These are phyloP conservation scores for Pseudopithomyces chartarum DNA, from an alignment of 2,329 filamentous ascomycete genomes.

Conservation along the genomic window DNA sequence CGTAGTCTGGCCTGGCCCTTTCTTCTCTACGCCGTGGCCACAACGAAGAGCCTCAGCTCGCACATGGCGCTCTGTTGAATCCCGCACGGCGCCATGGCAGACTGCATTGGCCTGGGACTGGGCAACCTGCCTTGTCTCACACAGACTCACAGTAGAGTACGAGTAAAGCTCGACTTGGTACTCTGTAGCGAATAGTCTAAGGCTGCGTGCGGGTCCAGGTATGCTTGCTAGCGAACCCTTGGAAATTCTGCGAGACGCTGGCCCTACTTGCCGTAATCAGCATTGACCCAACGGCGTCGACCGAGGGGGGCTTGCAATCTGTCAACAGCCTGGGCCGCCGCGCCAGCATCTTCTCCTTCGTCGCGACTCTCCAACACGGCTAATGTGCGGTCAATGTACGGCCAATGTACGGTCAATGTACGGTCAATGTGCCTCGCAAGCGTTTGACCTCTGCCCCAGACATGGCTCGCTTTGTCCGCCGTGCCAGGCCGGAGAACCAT, in stretches of 20 bases:
- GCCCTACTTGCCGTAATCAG: background rate
- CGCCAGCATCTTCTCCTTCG: conserved; percentile 9
- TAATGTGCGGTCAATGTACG: too few species aligned
- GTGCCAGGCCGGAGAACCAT: background rate
- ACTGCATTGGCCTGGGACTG: too few species aligned
- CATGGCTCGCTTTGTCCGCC: background rate
- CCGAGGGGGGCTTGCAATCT: background rate
- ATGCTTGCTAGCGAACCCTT: background rate
- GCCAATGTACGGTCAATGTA: too few species aligned
- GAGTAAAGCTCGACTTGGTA: background rate
- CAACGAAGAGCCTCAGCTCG: too few species aligned
- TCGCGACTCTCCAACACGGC: too few species aligned
- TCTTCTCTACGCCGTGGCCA: too few species aligned
- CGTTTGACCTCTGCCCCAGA: background rate
- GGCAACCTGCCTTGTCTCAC: background rate
- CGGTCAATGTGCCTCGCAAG: too few species aligned
- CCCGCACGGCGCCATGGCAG: background rate
- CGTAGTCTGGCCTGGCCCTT: too few species aligned
- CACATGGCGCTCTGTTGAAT: background rate
- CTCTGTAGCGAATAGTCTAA: too few species aligned
- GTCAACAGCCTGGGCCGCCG: conserved; percentile 14
- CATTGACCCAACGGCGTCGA: background rate
- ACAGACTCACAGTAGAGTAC: too few species aligned
- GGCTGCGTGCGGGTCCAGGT: background rate
- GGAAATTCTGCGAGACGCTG: background rate